A percentile compares a stretch with the other conserved stretches of the same genome.
phyloP scores from a whole-genome alignment of 768 basidiomycete genomes.

The Psilocybe azurescens region DNA sequence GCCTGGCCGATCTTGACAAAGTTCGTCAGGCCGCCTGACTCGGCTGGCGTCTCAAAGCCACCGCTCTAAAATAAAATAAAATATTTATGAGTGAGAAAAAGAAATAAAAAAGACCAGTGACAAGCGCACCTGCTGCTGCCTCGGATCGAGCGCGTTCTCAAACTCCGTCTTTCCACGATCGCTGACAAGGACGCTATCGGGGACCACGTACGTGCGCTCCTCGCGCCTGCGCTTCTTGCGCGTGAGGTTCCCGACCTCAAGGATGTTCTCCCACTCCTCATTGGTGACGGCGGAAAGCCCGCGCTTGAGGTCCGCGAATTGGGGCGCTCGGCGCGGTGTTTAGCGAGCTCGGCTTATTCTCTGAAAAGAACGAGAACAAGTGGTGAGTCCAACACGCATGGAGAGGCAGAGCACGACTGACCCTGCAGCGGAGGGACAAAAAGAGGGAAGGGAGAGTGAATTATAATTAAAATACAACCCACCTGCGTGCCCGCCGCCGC shows the following conservation, averaged over 20 bases:
- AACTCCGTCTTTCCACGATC: conserved; percentile 79
- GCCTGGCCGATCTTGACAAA: background rate
- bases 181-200: conserved; percentile 91
- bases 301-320: conserved; percentile 97
- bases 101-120: conserved; percentile 20
- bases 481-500: too few relatives aligned
- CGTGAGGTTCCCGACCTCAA: conserved; percentile 96
- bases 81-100: background rate
- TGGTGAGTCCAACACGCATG: too few relatives aligned
- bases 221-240: conserved; percentile 88
- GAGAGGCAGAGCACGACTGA: background rate
- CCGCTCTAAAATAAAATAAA: conserved; percentile 60
- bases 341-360: conserved; percentile 75
- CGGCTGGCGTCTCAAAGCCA: conserved; percentile 85
- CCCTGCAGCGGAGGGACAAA: background rate
- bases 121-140: conserved; percentile 70
- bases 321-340: conserved; percentile 85
- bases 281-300: conserved; percentile 89
- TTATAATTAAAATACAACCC: too few relatives aligned
- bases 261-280: conserved; percentile 92
- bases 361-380: conserved; percentile 41
- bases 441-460: conserved; percentile 55
- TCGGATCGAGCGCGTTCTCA: conserved; percentile 75
- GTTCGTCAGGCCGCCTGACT: conserved; percentile 90
- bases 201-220: conserved; percentile 87